A percentile compares a stretch with the other conserved stretches of the same genome.
Conservation (phyloP, 345 rosid species). For the Eutrema japonicum region DNA sequence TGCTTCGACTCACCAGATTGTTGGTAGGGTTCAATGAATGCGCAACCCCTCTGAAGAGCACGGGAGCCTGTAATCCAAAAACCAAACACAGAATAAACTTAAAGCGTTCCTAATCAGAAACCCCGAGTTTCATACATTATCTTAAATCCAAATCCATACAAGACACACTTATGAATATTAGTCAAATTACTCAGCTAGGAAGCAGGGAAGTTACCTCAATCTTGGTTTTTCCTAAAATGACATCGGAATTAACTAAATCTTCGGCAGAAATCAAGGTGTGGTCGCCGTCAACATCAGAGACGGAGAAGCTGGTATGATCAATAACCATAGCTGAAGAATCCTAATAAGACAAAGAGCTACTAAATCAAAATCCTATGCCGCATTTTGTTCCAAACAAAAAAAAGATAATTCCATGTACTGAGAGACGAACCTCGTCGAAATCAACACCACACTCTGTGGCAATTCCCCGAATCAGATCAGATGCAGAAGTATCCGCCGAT, state of each 20-base stretch:
- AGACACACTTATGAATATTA: not conserved
- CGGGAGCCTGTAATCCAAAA: slow-evolving; percentile 56
- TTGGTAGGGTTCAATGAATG: slow-evolving; percentile 70
- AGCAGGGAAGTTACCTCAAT: slow-evolving; percentile 49
- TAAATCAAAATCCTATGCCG: slow-evolving; percentile 14
- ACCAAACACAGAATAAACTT: slow-evolving; percentile 28
- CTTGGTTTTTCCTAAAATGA: slow-evolving; percentile 56
- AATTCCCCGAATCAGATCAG: slow-evolving; percentile 58
- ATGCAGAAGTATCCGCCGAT: slow-evolving; percentile 67
- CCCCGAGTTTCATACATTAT: not conserved
- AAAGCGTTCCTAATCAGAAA: not conserved
- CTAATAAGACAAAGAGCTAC: slow-evolving; percentile 42
- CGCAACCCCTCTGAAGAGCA: slow-evolving; percentile 66
- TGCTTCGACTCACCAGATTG: slow-evolving; percentile 49
- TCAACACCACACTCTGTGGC: slow-evolving; percentile 73
- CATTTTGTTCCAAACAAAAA: not conserved
- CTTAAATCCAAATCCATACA: slow-evolving; percentile 1
- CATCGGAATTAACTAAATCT: slow-evolving; percentile 58
- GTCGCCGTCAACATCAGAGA: slow-evolving; percentile 58
- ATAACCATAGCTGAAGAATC: slow-evolving; percentile 67
- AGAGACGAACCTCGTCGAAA: slow-evolving; percentile 66
- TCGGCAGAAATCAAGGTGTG: slow-evolving; percentile 66
- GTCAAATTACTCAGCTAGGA: not conserved
- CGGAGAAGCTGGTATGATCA: slow-evolving; percentile 61
- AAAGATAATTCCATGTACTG: slow-evolving; percentile 23